phyloP scores from a whole-genome alignment of 2,329 filamentous ascomycete species.

The Alternaria burnsii region DNA sequence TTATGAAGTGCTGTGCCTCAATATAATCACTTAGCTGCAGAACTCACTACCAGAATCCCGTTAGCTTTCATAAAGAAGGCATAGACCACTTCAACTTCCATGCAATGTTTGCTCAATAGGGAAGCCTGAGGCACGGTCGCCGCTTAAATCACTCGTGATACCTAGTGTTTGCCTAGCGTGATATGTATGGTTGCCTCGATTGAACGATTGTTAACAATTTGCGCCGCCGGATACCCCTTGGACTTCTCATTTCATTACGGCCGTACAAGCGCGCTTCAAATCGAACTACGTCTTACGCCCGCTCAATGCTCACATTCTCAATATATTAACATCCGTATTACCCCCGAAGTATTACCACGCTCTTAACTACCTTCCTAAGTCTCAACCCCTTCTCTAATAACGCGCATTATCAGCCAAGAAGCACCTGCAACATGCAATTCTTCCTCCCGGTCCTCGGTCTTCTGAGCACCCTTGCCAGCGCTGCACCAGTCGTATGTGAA shows the following conservation, averaged over 20 bases:
- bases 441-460: conserved; percentile 19
- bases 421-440: conserved; percentile 19
- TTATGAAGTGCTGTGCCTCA: not conserved
- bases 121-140: not conserved
- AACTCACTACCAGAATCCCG: not conserved
- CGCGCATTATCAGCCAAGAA: not conserved
- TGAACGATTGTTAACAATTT: conserved; percentile 17
- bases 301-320: not conserved
- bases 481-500: conserved; percentile 12
- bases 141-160: not conserved
- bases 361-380: not conserved
- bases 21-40: not conserved
- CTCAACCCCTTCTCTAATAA: not conserved
- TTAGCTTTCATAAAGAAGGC: not conserved
- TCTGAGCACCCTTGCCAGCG: conserved; percentile 17
- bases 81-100: not conserved
- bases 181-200: not conserved
- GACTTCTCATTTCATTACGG: conserved; percentile 71
- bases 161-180: not conserved
- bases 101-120: not conserved
- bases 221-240: conserved; percentile 65
- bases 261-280: conserved; percentile 77
- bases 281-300: conserved; percentile 44
- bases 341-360: not conserved
- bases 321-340: not conserved